phyloP scores from a whole-genome alignment of 352 stramenopile genomes.

The Phytopythium kandeliae region DNA sequence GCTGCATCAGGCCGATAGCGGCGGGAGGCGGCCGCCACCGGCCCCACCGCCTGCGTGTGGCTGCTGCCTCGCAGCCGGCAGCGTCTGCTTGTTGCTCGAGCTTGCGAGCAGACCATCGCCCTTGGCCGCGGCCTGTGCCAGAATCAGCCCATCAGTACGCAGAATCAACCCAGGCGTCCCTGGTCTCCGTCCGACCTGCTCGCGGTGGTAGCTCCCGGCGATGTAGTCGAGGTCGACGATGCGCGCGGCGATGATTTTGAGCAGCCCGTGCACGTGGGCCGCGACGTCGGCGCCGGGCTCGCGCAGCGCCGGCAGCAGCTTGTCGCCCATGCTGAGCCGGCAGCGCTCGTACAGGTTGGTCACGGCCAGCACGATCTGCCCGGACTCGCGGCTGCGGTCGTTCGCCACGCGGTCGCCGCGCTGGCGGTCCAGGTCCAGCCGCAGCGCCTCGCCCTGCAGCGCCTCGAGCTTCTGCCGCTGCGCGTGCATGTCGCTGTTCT shows the following conservation, averaged over 20 bases:
- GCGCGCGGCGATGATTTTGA: slow-evolving; percentile 75
- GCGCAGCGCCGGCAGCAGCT: slow-evolving; percentile 55
- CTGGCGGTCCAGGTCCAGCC: slow-evolving; percentile 80
- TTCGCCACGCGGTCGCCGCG: slow-evolving; percentile 73
- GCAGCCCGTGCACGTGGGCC: slow-evolving; percentile 66
- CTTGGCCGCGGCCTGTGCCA: no score
- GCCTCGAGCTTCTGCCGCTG: slow-evolving; percentile 79
- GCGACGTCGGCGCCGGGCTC: slow-evolving; percentile 70
- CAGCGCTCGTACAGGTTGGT: slow-evolving; percentile 90
- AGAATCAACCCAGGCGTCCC: no score
- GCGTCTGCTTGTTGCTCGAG: background rate
- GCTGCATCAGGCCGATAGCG: no score
- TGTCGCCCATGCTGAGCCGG: slow-evolving; percentile 62
- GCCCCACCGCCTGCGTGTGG: no score
- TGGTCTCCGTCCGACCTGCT: slow-evolving; percentile 40
- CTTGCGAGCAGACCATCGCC: no score
- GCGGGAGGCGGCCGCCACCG: no score
- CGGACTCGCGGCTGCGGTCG: slow-evolving; percentile 79
- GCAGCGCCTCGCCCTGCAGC: slow-evolving; percentile 64
- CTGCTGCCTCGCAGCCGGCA: no score
- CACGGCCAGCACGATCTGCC: slow-evolving; percentile 88
- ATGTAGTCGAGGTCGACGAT: slow-evolving; percentile 88
- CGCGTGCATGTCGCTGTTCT: slow-evolving; percentile 81
- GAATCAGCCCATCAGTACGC: background rate
- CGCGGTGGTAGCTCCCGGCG: slow-evolving; percentile 51